Evolutionary conservation across 148 eudicot genomes (phyloP), one percentile per base, ranked within the genome.

Genomic region (Diospyros kaki): DNA sequence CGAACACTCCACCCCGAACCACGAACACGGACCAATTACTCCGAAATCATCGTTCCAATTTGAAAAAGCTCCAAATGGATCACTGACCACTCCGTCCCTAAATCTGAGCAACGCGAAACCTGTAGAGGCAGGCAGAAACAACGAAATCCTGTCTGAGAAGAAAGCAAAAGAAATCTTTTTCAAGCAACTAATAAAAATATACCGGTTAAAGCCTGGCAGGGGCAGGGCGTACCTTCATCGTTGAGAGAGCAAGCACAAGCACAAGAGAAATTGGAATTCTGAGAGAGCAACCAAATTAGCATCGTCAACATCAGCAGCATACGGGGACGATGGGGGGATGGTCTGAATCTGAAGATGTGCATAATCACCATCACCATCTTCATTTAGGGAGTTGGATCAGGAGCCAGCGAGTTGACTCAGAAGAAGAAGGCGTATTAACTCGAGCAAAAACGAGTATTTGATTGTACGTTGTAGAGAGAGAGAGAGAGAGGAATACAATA

Each of bases 1-100:
- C 60, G 71, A 77, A 84, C 97, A 91, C 74, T 74, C 89, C 66
- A 91, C 83, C 45, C 98, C 93, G 78, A 70, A 84, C 97, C 94
- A 94, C 38, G 88, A 83, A 88, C 94, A 91, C 15, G 87, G 97
- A 81, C 83, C 76, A 52, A 46, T 71, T 51, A 86, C 87, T 62
- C 83, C 93, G 66, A 53, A 72, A 71, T 82, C 83, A 60, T 84
- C 86, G 41, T 72, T 80, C 98, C 96, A 93, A 82, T 78, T 84
- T 64, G 88, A 73, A 81, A 93, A 82, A 48, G 89, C 94, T 62
- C 85, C 88, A 81, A 66, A 87, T 41, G 96, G 93, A 76, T 93
- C 94, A 73, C 85, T 82, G 82, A 80, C 91, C 67, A 91, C 80
- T 63, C 83, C 86, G 17, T 89, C 90, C 71, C 62, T 86, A 64